Percentiles rank a stretch among this genome's conserved stretches.
phyloP scores from a whole-genome alignment of 495 filamentous ascomycete genomes.

The Hapsidospora chrysogenum region DNA sequence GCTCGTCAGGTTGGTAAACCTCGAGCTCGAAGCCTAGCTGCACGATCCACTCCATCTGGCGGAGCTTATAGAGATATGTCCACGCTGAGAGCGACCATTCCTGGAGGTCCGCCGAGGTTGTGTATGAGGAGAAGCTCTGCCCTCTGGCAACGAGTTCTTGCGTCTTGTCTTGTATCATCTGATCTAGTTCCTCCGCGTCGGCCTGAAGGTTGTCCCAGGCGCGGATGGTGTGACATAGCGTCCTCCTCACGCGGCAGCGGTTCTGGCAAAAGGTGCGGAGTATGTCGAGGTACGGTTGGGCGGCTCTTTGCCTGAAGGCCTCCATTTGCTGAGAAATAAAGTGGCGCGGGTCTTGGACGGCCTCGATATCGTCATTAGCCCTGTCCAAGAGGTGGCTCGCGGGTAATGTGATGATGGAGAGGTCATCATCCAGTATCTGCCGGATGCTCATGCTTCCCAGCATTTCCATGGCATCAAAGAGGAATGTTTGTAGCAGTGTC shows the following conservation, averaged over 20 bases:
- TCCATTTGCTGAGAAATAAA: conserved; percentile 66
- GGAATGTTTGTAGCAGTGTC: conserved; percentile 56
- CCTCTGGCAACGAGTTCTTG: conserved; percentile 24
- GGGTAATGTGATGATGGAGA: conserved; percentile 61
- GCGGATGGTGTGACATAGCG: conserved; percentile 59
- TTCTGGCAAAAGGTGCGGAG: conserved; percentile 79
- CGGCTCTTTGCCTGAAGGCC: conserved; percentile 56
- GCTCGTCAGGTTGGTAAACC: conserved; percentile 74
- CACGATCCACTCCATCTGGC: conserved; percentile 70
- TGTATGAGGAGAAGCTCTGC: conserved; percentile 27
- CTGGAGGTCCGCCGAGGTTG: conserved; percentile 4
- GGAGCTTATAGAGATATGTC: conserved; percentile 77
- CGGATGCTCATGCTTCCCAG: conserved; percentile 50
- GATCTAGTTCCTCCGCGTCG: conserved; percentile 68
- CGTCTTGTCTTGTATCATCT: conserved; percentile 45
- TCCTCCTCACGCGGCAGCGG: conserved; percentile 68
- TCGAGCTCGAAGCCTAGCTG: conserved; percentile 94
- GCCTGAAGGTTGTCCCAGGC: conserved; percentile 77
- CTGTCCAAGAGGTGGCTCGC: conserved; percentile 53
- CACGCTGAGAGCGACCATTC: conserved; percentile 57
- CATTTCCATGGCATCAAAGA: conserved; percentile 54
- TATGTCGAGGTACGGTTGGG: conserved; percentile 64
- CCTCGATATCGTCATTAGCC: conserved; percentile 56
- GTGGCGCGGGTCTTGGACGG: conserved; percentile 59
- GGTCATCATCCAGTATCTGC: conserved; percentile 61